Conservation (phyloP, 352 stramenopile species). For the Phytopythium oedochilum region DNA sequence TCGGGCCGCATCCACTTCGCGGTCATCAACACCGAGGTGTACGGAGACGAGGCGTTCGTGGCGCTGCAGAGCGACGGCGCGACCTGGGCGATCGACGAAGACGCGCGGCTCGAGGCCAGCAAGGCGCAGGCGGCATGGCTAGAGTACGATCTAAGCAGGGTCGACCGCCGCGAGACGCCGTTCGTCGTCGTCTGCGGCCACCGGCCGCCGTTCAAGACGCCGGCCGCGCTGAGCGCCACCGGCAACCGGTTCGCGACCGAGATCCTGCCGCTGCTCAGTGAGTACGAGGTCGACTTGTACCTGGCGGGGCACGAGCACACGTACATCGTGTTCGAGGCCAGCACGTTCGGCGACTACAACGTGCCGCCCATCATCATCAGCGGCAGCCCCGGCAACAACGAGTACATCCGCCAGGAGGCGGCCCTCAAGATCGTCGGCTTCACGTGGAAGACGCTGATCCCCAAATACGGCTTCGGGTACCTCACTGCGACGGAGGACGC, state of each 20-base stretch:
- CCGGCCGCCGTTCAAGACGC: constrained; percentile 68
- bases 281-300: constrained; percentile 73
- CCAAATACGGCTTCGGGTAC: constrained; percentile 74
- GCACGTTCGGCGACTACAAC: constrained; percentile 35
- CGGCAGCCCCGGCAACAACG: constrained; percentile 70
- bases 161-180: constrained; percentile 50
- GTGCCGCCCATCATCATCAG: constrained; percentile 72
- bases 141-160: constrained; percentile 62
- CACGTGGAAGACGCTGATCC: constrained; percentile 52
- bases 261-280: constrained; percentile 65
- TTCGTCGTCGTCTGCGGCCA: constrained; percentile 76
- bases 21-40: constrained; percentile 77
- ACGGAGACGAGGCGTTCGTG: constrained; percentile 59
- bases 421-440: constrained; percentile 56
- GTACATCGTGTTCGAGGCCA: constrained; percentile 61
- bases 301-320: constrained; percentile 69
- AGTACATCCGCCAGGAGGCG: constrained; percentile 49
- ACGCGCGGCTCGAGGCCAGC: constrained; percentile 21
- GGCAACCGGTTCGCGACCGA: constrained; percentile 60
- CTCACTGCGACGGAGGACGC: constrained; percentile 47
- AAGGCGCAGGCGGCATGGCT: constrained; percentile 50
- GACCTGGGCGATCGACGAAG: constrained; percentile 48
- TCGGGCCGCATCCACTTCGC: constrained; percentile 64
- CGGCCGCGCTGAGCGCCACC: constrained; percentile 22
- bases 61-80: constrained; percentile 32